These are phyloP conservation scores for Didymella glomerata DNA, from an alignment of 2,329 filamentous ascomycete species.

Conservation along the genomic window DNA sequence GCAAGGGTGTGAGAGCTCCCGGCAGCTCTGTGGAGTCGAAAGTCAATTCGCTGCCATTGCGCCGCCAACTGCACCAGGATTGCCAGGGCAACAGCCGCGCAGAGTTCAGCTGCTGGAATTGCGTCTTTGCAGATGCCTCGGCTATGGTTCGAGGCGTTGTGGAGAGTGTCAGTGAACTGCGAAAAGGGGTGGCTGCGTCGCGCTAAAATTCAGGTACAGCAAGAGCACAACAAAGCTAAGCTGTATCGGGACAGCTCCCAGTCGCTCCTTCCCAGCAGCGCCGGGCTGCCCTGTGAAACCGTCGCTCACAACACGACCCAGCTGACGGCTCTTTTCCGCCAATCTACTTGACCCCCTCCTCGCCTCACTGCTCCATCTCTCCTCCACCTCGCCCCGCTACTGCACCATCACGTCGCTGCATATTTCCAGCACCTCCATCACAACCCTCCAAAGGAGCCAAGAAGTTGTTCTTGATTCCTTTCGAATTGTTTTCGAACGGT, in stretches of 20 bases:
- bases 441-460: constrained; percentile 52
- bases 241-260: constrained; percentile 37
- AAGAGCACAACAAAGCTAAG: constrained; percentile 34
- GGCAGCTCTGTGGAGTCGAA: constrained; percentile 23
- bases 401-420: constrained; percentile 46
- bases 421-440: constrained; percentile 33
- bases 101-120: constrained; percentile 22
- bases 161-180: constrained; percentile 16
- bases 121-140: constrained; percentile 38
- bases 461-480: constrained; percentile 72
- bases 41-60: constrained; percentile 25
- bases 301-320: constrained; percentile 39
- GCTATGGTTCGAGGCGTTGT: constrained; percentile 24
- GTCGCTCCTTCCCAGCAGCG: constrained; percentile 29
- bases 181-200: constrained; percentile 38
- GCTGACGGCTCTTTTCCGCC: constrained; percentile 39
- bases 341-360: constrained; percentile 48
- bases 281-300: constrained; percentile 31
- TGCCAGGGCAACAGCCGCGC: constrained; percentile 39
- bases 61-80: constrained; percentile 25
- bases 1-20: constrained; percentile 27
- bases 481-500: constrained; percentile 62
- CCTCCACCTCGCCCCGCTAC: constrained; percentile 50
- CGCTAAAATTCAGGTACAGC: constrained; percentile 29
- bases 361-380: constrained; percentile 45